These are phyloP conservation scores for Auxenochlorella pyrenoidosa DNA, from an alignment of 139 green algal species.

Conservation along the genomic window DNA sequence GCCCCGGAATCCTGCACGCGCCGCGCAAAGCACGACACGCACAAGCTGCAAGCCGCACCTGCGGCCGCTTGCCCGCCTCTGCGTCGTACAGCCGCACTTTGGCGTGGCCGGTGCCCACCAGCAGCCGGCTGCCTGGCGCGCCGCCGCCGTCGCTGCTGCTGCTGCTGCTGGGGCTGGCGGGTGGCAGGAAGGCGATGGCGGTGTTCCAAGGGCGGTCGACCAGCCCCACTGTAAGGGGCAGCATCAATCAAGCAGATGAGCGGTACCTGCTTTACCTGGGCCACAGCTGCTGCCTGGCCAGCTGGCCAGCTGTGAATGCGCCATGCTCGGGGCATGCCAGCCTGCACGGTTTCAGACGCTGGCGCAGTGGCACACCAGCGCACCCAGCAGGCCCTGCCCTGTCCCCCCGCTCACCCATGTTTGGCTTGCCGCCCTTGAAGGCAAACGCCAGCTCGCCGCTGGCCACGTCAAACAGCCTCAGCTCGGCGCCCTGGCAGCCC, in stretches of 20 bases:
- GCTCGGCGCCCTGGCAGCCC: slow-evolving; percentile 51
- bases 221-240: slow-evolving; percentile 40
- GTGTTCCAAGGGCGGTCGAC: slow-evolving; percentile 50
- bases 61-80: slow-evolving; percentile 65
- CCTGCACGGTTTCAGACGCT: no score
- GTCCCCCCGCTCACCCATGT: slow-evolving; percentile 31
- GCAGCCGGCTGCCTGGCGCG: slow-evolving; percentile 20
- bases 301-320: no score
- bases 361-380: not conserved
- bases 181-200: slow-evolving; percentile 34
- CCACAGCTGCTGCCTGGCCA: no score
- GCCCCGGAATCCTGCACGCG: no score
- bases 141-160: not conserved
- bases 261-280: no score
- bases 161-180: not conserved
- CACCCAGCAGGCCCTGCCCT: not conserved
- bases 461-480: slow-evolving; percentile 46
- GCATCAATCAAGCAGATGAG: not conserved
- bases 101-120: slow-evolving; percentile 53
- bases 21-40: no score
- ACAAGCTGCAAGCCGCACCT: slow-evolving; percentile 40
- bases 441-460: slow-evolving; percentile 37
- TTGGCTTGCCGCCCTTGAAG: slow-evolving; percentile 57
- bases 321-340: no score
- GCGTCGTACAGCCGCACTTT: slow-evolving; percentile 60